Evolutionary conservation across 768 basidiomycete genomes (phyloP).

Genomic region (Tulasnella sp.): DNA sequence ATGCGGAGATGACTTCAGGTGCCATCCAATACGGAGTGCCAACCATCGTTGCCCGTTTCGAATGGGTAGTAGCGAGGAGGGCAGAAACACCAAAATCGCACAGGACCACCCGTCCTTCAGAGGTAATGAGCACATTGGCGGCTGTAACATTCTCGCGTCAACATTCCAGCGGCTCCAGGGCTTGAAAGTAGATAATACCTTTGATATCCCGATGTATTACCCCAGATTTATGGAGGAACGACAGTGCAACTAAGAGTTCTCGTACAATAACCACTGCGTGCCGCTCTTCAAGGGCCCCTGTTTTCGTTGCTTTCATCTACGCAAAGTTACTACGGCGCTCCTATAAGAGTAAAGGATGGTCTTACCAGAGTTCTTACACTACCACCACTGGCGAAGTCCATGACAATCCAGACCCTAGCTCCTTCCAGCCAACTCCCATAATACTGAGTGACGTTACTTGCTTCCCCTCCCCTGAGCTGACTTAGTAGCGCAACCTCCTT

Average conservation of each 20-base stretch:
- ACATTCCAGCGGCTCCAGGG: background rate
- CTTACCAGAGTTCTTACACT: constrained; percentile 76
- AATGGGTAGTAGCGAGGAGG: constrained; percentile 72
- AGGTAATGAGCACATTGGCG: constrained; percentile 89
- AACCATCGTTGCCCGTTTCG: constrained; percentile 93
- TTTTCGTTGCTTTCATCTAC: constrained; percentile 77
- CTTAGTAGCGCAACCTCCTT: constrained; percentile 90
- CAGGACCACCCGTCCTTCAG: constrained; percentile 85
- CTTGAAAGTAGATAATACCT: constrained; percentile 37
- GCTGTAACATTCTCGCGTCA: constrained; percentile 42
- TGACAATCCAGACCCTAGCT: constrained; percentile 96
- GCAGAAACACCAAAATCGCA: constrained; percentile 99
- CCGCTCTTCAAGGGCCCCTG: constrained; percentile 78
- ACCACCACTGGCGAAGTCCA: constrained; percentile 96
- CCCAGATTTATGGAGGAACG: constrained; percentile 86
- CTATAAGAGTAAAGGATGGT: background rate
- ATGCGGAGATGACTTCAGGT: constrained; percentile 82
- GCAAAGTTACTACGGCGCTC: constrained; percentile 8
- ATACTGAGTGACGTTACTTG: constrained; percentile 86
- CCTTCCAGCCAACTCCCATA: constrained; percentile 96
- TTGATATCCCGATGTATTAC: constrained; percentile 98
- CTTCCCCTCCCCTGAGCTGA: constrained; percentile 76
- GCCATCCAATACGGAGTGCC: constrained; percentile 99
- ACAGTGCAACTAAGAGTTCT: constrained; percentile 82
- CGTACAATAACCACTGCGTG: constrained; percentile 83